Conservation (phyloP, 495 filamentous ascomycete species). For the Stereocaulon alpinum region DNA sequence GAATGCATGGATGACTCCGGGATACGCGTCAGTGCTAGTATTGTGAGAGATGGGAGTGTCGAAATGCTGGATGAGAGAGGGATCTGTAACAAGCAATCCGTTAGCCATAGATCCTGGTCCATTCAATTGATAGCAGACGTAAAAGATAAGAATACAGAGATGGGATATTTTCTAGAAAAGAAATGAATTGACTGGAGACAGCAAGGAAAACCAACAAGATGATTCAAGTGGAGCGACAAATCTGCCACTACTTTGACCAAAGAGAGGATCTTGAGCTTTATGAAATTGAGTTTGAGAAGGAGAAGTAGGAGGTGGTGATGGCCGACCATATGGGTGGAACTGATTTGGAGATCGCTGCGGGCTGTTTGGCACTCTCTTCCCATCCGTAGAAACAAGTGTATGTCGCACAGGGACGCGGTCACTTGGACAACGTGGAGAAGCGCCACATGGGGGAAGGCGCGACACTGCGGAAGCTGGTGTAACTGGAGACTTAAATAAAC, state of each 20-base stretch:
- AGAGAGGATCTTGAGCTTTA: slow-evolving; percentile 35
- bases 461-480: slow-evolving; percentile 41
- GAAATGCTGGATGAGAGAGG: slow-evolving; percentile 47
- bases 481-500: slow-evolving; percentile 41
- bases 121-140: not conserved
- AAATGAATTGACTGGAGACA: slow-evolving; percentile 16
- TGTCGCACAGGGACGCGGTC: not conserved
- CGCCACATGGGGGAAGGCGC: slow-evolving; percentile 21
- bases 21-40: slow-evolving; percentile 22
- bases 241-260: slow-evolving; percentile 50
- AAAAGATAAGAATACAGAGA: not conserved
- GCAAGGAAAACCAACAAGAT: slow-evolving; percentile 53
- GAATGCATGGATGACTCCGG: slow-evolving; percentile 16
- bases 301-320: slow-evolving; percentile 17
- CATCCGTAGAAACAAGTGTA: not conserved
- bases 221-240: slow-evolving; percentile 50
- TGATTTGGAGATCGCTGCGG: slow-evolving; percentile 1
- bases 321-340: not conserved
- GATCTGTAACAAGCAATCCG: slow-evolving; percentile 36
- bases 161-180: slow-evolving; percentile 4
- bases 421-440: slow-evolving; percentile 3
- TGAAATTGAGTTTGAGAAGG: slow-evolving; percentile 15
- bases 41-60: slow-evolving; percentile 28
- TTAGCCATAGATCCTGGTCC: slow-evolving; percentile 6
- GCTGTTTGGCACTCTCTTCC: not conserved